Evolutionary conservation across 257 asterid species (phyloP).

Genomic region (Solanum clarkiae): DNA sequence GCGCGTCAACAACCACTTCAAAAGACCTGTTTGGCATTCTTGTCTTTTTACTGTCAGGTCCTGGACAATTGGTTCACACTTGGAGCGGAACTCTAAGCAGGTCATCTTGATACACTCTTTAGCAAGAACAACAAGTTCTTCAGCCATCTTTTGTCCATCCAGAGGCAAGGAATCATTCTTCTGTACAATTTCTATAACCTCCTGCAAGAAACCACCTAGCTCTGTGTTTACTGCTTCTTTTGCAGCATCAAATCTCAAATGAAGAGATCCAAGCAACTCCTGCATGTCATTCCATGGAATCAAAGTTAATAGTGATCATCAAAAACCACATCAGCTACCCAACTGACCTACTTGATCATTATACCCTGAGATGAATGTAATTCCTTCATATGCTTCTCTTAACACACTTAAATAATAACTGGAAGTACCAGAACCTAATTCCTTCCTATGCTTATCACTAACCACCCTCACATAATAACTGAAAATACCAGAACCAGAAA

Average conservation of each 20-base stretch:
- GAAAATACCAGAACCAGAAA: constrained; percentile 2
- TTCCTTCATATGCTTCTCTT: not conserved
- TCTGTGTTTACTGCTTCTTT: constrained; percentile 75
- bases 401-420: not conserved
- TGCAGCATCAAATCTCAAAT: constrained; percentile 78
- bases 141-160: constrained; percentile 45
- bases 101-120: constrained; percentile 59
- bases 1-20: constrained; percentile 74
- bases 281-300: constrained; percentile 15
- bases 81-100: constrained; percentile 55
- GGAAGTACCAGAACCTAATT: not conserved
- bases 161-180: constrained; percentile 32
- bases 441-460: not conserved
- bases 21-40: constrained; percentile 52
- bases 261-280: constrained; percentile 78
- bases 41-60: constrained; percentile 72
- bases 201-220: constrained; percentile 58
- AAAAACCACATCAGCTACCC: not conserved
- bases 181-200: constrained; percentile 47
- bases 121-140: constrained; percentile 59
- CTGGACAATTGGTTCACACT: constrained; percentile 83
- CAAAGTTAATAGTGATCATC: not conserved
- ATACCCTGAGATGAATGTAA: not conserved
- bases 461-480: not conserved
- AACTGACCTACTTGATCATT: not conserved